phyloP scores from a whole-genome alignment of 2,329 filamentous ascomycete species.

The Fusarium fracticaudum region DNA sequence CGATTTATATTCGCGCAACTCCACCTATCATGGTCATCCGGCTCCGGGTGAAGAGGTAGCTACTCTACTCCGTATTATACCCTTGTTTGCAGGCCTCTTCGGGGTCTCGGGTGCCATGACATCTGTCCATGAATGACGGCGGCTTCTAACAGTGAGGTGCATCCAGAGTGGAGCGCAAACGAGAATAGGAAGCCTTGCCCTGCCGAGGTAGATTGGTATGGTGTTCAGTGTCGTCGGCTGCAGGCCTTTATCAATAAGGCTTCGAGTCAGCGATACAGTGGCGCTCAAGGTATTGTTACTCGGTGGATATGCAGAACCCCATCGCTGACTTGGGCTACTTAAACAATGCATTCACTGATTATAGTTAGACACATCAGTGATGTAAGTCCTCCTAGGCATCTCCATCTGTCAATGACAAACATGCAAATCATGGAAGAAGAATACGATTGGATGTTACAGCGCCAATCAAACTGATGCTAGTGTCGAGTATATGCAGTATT shows the following conservation, averaged over 20 bases:
- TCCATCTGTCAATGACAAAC: slow-evolving; percentile 12
- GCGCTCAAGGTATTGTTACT: neutral
- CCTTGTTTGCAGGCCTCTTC: neutral
- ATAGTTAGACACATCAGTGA: neutral
- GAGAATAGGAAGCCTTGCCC: slow-evolving; percentile 13
- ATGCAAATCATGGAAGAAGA: neutral
- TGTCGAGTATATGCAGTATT: neutral
- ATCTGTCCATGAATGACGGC: slow-evolving; percentile 15
- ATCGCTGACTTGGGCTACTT: neutral
- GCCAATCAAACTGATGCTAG: neutral
- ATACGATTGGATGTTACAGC: neutral
- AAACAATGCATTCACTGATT: slow-evolving; percentile 2
- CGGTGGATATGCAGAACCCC: neutral
- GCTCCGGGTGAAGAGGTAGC: slow-evolving; percentile 16
- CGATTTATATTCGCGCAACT: slow-evolving; percentile 51
- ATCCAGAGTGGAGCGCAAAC: neutral
- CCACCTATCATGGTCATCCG: slow-evolving; percentile 43
- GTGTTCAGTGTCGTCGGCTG: neutral
- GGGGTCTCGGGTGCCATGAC: slow-evolving; percentile 18
- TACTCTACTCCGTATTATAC: neutral
- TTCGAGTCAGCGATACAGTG: slow-evolving; percentile 17
- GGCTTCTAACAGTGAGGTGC: slow-evolving; percentile 12
- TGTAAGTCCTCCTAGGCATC: neutral
- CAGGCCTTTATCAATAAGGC: neutral
- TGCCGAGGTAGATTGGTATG: slow-evolving; percentile 2